These are phyloP conservation scores for Trichomonas gallinae DNA, from an alignment of 208 protist genomes.

Conservation along the genomic window DNA sequence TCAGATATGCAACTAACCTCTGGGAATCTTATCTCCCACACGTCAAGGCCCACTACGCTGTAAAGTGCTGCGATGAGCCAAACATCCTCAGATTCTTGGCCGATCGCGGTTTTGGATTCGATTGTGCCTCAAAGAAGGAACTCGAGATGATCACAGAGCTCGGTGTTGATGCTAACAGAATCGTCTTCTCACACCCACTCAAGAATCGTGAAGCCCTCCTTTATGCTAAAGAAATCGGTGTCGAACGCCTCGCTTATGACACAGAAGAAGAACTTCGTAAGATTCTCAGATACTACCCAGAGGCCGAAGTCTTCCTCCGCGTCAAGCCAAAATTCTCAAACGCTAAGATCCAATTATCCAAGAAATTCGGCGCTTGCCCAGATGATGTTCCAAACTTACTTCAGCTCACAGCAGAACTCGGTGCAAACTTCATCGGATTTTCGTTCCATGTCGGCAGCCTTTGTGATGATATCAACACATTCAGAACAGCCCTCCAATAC, in stretches of 20 bases:
- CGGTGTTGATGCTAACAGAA: background rate
- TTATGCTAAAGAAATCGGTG: background rate
- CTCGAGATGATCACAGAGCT: background rate
- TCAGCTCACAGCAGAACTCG: background rate
- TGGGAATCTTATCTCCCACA: background rate
- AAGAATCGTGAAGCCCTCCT: background rate
- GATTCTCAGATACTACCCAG: background rate
- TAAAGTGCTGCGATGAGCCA: background rate
- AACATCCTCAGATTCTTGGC: background rate
- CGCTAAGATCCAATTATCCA: background rate
- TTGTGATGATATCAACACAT: constrained; percentile 2
- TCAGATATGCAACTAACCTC: background rate
- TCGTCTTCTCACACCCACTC: constrained; percentile 8
- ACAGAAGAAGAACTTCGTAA: background rate
- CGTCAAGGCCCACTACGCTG: background rate
- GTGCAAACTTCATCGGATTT: background rate
- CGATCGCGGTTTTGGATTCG: background rate
- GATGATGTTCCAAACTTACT: background rate
- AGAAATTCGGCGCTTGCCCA: background rate
- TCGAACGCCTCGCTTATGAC: background rate
- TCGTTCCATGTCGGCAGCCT: background rate
- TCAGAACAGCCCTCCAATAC: background rate
- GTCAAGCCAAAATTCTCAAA: constrained; percentile 16
- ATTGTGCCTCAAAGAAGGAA: background rate
- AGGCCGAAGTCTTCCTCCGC: background rate